Percentiles rank a stretch among this genome's conserved stretches.
Conservation (phyloP, 306 rosid species). For the Fragaria ananassa region DNA sequence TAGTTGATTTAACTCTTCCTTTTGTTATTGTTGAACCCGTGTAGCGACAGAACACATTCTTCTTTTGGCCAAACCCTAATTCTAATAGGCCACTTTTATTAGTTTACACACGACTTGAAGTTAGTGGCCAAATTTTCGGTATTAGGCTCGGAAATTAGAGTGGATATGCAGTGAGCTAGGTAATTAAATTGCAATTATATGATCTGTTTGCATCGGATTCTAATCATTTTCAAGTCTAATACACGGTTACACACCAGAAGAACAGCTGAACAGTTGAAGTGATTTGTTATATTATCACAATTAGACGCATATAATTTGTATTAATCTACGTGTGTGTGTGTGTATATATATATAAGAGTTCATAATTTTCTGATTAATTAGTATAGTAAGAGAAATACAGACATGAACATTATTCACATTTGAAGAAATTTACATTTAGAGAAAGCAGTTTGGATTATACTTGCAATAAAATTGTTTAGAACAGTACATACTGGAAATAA, state of each 20-base stretch:
- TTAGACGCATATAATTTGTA: background rate
- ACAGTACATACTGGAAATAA: background rate
- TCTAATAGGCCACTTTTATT: background rate
- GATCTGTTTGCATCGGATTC: background rate
- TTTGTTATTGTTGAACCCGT: background rate
- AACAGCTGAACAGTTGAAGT: background rate
- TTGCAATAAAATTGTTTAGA: background rate
- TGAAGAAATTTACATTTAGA: background rate
- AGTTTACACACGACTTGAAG: background rate
- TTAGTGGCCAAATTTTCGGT: background rate
- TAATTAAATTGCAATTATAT: background rate
- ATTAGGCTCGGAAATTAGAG: background rate
- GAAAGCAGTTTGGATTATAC: background rate
- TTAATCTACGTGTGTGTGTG: too few relatives aligned
- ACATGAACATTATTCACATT: background rate
- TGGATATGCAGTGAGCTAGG: background rate
- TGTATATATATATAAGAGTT: background rate
- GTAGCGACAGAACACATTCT: background rate
- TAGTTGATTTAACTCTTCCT: background rate
- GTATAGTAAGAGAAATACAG: background rate
- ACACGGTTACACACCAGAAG: background rate
- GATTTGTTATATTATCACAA: background rate
- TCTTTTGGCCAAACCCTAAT: constrained; percentile 3
- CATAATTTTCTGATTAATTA: background rate
- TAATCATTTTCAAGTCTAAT: background rate